Conservation (phyloP, 2,329 filamentous ascomycete genomes). For the Fusarium neocosmosporiellum region DNA sequence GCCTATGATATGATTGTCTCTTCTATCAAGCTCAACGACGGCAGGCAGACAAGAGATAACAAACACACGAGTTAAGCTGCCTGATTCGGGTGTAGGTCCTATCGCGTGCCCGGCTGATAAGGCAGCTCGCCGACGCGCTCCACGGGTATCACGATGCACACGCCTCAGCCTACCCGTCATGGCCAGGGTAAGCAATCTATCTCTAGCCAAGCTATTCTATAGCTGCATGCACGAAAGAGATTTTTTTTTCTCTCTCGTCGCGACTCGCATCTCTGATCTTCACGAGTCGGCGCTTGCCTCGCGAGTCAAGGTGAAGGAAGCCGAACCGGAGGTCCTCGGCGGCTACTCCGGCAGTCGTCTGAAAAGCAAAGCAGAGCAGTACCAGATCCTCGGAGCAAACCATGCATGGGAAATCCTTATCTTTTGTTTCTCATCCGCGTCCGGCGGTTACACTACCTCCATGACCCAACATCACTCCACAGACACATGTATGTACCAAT, state of each 20-base stretch:
- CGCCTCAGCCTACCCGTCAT: constrained; percentile 2
- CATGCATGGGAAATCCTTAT: constrained; percentile 22
- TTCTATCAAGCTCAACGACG: background rate
- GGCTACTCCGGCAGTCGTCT: constrained; percentile 29
- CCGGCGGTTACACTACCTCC: constrained; percentile 19
- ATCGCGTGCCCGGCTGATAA: constrained; percentile 36
- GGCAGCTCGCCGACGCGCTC: constrained; percentile 9
- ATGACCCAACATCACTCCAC: constrained; percentile 6
- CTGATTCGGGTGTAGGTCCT: constrained; percentile 2
- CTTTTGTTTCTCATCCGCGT: constrained; percentile 26
- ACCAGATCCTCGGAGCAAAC: constrained; percentile 24
- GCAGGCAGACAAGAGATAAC: background rate
- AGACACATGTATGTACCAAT: constrained; percentile 19
- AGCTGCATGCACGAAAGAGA: background rate
- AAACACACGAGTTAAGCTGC: constrained; percentile 1
- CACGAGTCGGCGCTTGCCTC: background rate
- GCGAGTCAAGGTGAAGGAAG: constrained; percentile 16
- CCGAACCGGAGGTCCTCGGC: constrained; percentile 32
- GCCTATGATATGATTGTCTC: constrained; percentile 28
- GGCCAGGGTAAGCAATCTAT: constrained; percentile 19
- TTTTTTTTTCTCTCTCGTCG: background rate
- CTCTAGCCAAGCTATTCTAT: background rate
- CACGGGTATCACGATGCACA: background rate
- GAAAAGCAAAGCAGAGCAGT: constrained; percentile 10
- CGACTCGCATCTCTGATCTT: constrained; percentile 11